Evolutionary conservation across 257 asterid species (phyloP), one percentile per base, ranked within the genome.

Genomic region (Parsonsia alboflavescens): DNA sequence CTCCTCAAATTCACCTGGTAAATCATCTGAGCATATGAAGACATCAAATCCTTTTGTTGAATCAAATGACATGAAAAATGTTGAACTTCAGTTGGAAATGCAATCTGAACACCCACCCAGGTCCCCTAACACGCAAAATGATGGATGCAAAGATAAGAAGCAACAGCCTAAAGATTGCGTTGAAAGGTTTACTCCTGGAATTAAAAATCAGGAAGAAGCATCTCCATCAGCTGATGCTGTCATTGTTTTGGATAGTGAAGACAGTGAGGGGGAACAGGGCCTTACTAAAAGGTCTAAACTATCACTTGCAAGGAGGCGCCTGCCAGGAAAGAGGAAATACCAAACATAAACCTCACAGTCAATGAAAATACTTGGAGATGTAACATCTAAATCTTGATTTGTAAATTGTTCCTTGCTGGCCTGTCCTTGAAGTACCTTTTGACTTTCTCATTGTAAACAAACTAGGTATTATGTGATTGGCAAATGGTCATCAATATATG

Each of bases 221-320:
- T 50, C 74, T 61, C 80, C 76, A 54, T 48, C 68, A 75, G 41
- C 75, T 39, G 91, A 90, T 68, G 57, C 77, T 24, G 77, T 86
- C 77, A 83, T 92, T 58, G 97, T 90, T 77, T 77, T 90, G 86
- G 96, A 90, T 56, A 92, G 96, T 68, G 96, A 91, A 77, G 96
- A 88, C n/a, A 88, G 93, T 73, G 97, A 84, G 52, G 95, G 84
- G 54, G 95, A 87, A 61, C 81, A 62, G 54, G 53, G 41, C 66
- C 74, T 52, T 50, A 68, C 86, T 71, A 81, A 72, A 56, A 90
- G 92, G 83, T 86, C 89, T 66, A 92, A 82, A 83, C 70, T 88
- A 76, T 83, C 84, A n/a, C 84, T 88, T 56, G 80, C 81, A 17
- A 81, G 75, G 71, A 82, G 86, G 84, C 76, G 83, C 78, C 56